Conservation (phyloP, 768 basidiomycete species). For the Trametes cubensis region DNA sequence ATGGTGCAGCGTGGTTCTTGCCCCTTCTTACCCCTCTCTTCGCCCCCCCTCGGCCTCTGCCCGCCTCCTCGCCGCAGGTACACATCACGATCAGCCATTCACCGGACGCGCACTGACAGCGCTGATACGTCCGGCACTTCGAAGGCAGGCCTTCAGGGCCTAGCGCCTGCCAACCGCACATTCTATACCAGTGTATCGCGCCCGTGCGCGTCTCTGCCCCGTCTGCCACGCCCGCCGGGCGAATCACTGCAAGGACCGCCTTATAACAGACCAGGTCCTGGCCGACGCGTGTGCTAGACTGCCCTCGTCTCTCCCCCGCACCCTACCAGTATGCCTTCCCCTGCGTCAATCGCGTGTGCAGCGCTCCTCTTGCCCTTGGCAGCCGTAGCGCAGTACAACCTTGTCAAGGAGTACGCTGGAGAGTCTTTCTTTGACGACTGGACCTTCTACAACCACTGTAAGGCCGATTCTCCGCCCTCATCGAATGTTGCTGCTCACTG, state of each 20-base stretch:
- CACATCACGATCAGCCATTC: slow-evolving; percentile 10
- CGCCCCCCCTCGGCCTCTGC: background rate
- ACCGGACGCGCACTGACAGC: slow-evolving; percentile 19
- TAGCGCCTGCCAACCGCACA: background rate
- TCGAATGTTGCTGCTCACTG: background rate
- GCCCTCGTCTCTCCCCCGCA: background rate
- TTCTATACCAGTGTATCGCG: background rate
- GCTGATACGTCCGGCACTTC: slow-evolving; percentile 15
- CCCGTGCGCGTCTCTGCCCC: background rate
- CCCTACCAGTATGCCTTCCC: slow-evolving; percentile 12
- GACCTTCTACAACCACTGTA: slow-evolving; percentile 64
- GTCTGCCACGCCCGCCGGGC: slow-evolving; percentile 6
- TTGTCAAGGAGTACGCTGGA: slow-evolving; percentile 61
- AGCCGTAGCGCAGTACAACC: slow-evolving; percentile 42
- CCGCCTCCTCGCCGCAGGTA: slow-evolving; percentile 18
- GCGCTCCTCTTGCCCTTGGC: slow-evolving; percentile 19
- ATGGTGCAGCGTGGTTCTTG: slow-evolving; percentile 1
- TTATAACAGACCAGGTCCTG: slow-evolving; percentile 19
- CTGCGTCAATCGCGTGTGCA: background rate
- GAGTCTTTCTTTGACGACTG: slow-evolving; percentile 68
- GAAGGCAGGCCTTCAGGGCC: background rate
- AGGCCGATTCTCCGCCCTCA: slow-evolving; percentile 27
- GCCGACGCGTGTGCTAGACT: background rate
- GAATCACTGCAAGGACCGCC: slow-evolving; percentile 18
- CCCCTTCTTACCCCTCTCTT: slow-evolving; percentile 6